Evolutionary conservation across 495 filamentous ascomycete genomes (phyloP), one percentile per base, ranked within the genome.

Genomic region (Aspergillus bridgeri): DNA sequence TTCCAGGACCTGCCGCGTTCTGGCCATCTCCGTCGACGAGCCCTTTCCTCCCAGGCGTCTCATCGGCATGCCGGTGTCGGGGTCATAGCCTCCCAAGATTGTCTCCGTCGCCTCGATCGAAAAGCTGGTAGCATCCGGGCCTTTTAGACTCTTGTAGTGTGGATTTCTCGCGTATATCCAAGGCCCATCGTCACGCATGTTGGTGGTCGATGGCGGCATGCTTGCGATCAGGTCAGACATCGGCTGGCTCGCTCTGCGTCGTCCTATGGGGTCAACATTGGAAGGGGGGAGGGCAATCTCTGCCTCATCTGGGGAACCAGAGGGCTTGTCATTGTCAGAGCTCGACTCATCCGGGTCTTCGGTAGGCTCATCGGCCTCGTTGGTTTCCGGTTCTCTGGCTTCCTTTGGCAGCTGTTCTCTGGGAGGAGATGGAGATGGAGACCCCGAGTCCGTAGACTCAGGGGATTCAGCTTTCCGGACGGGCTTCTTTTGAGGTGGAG

Each of bases 141-240:
- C 7, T 11, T 15, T 9, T 2, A 13, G 33, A 3, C 33, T 64
- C 43, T 64, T 60, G 15, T 27, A 25, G 49, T 65, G 69, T 0
- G 86, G 86, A 63, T 88, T 86, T 17, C 69, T 72, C 54, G 86
- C 78, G 74, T 78, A 88, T 42, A 95, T 87, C 87, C 89, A 94
- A 1, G 79, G 79, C 2, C 79, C 76, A 3, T 58, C 57, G 1
- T 54, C 55, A 2, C 62, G 64, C 21, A 56, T 21, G 8, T 65
- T 59, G 1, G 85, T 87, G 6, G 74, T 85, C 3, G 81, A 81
- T 1, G 88, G 89, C 5, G 86, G 84, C 0, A 91, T 74, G 13
- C 89, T 86, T 4, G 69, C 57, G 3, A 92, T 67, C 59, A 95
- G 95, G 0, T 79, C 70, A 9, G 74, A 61, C 42, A 88, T 70